Conservation (phyloP, 345 rosid species). For the Dovyalis caffra region DNA sequence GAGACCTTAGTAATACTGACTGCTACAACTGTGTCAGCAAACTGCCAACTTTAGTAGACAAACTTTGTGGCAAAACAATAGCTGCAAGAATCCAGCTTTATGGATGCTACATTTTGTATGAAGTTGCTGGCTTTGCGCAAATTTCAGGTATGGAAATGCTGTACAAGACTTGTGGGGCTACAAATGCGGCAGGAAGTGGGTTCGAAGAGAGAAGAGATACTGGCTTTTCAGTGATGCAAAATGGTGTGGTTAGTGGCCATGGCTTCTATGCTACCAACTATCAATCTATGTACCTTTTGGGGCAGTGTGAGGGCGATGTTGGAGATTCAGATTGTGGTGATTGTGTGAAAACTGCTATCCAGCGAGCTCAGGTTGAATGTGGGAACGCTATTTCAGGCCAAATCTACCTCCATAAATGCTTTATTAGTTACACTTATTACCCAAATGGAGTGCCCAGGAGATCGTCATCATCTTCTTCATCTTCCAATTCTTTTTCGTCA, state of each 20-base stretch:
- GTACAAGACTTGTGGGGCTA: slow-evolving; percentile 77
- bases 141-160: slow-evolving; percentile 91
- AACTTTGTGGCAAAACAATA: slow-evolving; percentile 69
- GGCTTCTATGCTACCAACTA: slow-evolving; percentile 73
- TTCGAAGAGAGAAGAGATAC: slow-evolving; percentile 86
- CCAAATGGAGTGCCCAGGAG: slow-evolving; percentile 81
- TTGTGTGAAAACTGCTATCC: slow-evolving; percentile 73
- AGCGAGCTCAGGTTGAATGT: slow-evolving; percentile 90
- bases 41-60: slow-evolving; percentile 69
- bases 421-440: slow-evolving; percentile 68
- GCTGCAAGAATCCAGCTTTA: slow-evolving; percentile 82
- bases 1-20: slow-evolving; percentile 68
- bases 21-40: slow-evolving; percentile 92
- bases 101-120: slow-evolving; percentile 87
- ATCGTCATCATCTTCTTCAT: slow-evolving; percentile 43
- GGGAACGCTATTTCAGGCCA: slow-evolving; percentile 81
- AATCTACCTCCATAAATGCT: slow-evolving; percentile 86
- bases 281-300: slow-evolving; percentile 66
- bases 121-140: slow-evolving; percentile 76
- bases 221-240: slow-evolving; percentile 62
- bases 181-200: slow-evolving; percentile 62
- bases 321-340: slow-evolving; percentile 92
- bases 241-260: slow-evolving; percentile 67
- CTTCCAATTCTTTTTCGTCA: slow-evolving; percentile 47
- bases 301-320: slow-evolving; percentile 93